Base-by-base conservation (phyloP, 768 basidiomycete genomes). In the Stropharia rugosoannulata region DNA sequence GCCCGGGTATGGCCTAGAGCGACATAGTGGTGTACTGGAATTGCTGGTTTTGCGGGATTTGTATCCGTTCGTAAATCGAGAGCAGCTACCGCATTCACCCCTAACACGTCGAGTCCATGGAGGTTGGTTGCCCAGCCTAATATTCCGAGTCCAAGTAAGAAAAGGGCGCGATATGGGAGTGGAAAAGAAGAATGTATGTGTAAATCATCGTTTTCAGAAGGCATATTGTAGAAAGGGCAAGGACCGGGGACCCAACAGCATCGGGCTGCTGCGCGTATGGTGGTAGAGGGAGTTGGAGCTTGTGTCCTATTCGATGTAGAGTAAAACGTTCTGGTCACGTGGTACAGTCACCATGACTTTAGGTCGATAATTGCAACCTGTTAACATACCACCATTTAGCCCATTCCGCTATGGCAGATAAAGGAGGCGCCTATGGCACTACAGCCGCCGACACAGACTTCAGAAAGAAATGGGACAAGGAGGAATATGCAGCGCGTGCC, bases 51-150 rank as follows among this genome's bases (percentile, higher is more conserved):
- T 37, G 69, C 59, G 48, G 62, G 56, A 35, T 59, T 54, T 16
- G 67, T 63, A 9, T 76, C 75, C 4, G 72, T 68, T 44, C 76
- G 75, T 22, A 94, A 73, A 65, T 91, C 90, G 67, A 99, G 78
- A 4, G 85, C 85, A 59, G 77, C 70, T 12, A 81, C 75, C 0
- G 83, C 84, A 69, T 99, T 94, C 39, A 98, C 72, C 18, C 89
- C 87, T 13, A 88, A 75, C 10, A 78, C 61, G 59, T 87, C 77
- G 44, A 98, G 84, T 47, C 90, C 83, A 70, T 98, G 95, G 6
- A 98, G 73, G 70, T 98, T 99, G 35, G 87, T 85, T 0, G 94
- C 94, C 95, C 96, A 99, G 59, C 87, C 87, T 4, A 96, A 74
- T 53, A 95, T 82, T 10, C 93, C 95, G 35, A 92, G 62, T 16